Evolutionary conservation across 129 eudicot species (phyloP), one percentile per base, ranked within the genome.

Genomic region (Silybum marianum): DNA sequence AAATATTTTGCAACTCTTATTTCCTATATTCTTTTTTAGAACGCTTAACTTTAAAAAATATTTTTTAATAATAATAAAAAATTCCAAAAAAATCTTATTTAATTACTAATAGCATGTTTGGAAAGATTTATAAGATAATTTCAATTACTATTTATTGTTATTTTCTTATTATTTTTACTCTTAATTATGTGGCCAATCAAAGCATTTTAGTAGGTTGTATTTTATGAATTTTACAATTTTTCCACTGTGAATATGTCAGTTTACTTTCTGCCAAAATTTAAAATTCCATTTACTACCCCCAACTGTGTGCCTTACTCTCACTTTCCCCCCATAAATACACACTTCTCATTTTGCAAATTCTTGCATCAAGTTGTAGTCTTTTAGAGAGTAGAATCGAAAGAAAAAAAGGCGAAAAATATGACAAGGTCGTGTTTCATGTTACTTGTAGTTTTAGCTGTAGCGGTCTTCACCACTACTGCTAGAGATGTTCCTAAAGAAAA

Each of bases 401-500:
- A 11, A 34, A 44, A 24, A 24, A 75, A 36, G 11, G 13, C 0
- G 62, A 78, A 21, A 71, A 78, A 84, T 73, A 87, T 84, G 84
- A 42, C 78, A 21, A 84, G 75, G 7, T 69, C 14, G 38, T 74
- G 77, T 66, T 34, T 87, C 42, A 70, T 81, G 80, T 79, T 84
- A 10, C 19, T 84, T 14, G 71, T 84, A 67, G 78, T 74, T 78
- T 84, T 87, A 81, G 88, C 75, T 21, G 73, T 78, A 63, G 78
- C 74, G 69, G 77, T 70, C 26, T 6, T 32, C 9, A 65, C 73
- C 46, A 74, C 30, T 18, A 79, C 46, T 26, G 87, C 88, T 65
- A 84, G 88, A 81, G 86, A 81, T 9, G 88, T 87, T 70, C 88
- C 90, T 3, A 81, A 79, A 28, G 82, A 77, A 62, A 78, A 48